Conservation (phyloP, 1,284 basidiomycete species). For the Dichomitus squalens region DNA sequence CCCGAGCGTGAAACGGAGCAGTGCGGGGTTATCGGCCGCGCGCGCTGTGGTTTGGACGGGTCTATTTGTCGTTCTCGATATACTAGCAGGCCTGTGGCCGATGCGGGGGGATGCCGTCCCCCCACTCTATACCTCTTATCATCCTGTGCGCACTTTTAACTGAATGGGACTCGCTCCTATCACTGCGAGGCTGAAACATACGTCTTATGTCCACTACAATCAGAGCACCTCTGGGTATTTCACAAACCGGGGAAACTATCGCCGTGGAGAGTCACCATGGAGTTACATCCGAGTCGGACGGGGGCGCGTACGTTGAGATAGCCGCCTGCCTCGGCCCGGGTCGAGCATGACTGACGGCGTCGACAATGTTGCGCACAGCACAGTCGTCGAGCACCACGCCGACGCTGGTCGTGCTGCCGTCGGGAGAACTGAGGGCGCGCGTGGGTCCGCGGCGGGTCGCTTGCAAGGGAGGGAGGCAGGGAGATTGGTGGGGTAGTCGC, state of each 20-base stretch:
- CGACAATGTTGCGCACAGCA: background rate
- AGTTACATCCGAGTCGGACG: background rate
- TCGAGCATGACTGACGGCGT: background rate
- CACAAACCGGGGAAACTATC: background rate
- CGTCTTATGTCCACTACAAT: background rate
- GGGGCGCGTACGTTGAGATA: background rate
- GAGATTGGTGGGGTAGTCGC: constrained; percentile 14
- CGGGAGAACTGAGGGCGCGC: background rate
- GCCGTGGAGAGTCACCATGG: background rate
- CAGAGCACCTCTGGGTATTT: background rate
- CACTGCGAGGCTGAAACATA: background rate
- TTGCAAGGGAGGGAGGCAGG: too few species aligned
- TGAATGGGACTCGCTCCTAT: background rate
- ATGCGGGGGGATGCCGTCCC: background rate
- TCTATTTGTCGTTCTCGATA: background rate
- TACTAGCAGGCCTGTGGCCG: background rate
- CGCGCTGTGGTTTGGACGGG: background rate
- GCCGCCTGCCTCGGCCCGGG: background rate
- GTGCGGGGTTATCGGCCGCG: background rate
- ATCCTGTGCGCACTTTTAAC: background rate
- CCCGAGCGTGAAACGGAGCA: background rate
- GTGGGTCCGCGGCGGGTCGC: background rate
- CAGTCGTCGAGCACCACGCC: background rate
- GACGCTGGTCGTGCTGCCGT: background rate
- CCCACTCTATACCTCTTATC: background rate